Evolutionary conservation across 2,329 filamentous ascomycete genomes (phyloP), one percentile per base, ranked within the genome.

Genomic region (Claviceps fusiformis): DNA sequence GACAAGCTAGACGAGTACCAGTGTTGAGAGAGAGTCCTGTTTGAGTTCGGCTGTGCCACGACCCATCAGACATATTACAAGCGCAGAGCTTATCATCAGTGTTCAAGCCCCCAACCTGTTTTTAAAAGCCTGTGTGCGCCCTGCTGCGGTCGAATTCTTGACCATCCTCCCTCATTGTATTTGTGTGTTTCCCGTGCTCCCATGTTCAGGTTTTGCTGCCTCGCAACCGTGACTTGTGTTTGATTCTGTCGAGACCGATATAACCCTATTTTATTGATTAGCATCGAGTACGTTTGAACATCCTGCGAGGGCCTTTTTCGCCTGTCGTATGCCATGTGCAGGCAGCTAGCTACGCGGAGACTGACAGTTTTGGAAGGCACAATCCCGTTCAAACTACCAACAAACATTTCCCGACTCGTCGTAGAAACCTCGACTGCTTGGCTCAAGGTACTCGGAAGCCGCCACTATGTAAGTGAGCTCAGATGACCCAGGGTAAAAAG

Each of bases 401-500:
- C 13, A 19, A 19, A 19, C 19, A 19, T 17, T n/a, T 43, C 15
- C 33, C 19, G n/a, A 29, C 50, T 4, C 45, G 47, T 4, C 45
- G 47, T 27, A 35, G 35, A 27, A 47, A n/a, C 47, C n/a, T 29
- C 33, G 47, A 43, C 35, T 24, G 31, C 52, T 54, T 45, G 29
- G n/a, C 24, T 41, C 41, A 45, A 54, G 57, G 43, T 52, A 44
- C 1, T 33, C 24, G 37, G 47, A 51, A 57, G 55, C 52, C 56
- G 52, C 55, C 41, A 55, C 54, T 51, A 57, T 57, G 55, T 57
- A 50, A 52, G 55, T 48, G 17, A 48, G 27, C 27, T 45, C 55
- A 24, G 43, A 37, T 3, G 10, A 37, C 35, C 35, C 11, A 5
- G 5, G 17, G 2, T 1, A 41, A 7, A 41, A 41, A 41, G 7